Conservation (phyloP, 2,329 filamentous ascomycete species). For the Phialemoniopsis sp. region DNA sequence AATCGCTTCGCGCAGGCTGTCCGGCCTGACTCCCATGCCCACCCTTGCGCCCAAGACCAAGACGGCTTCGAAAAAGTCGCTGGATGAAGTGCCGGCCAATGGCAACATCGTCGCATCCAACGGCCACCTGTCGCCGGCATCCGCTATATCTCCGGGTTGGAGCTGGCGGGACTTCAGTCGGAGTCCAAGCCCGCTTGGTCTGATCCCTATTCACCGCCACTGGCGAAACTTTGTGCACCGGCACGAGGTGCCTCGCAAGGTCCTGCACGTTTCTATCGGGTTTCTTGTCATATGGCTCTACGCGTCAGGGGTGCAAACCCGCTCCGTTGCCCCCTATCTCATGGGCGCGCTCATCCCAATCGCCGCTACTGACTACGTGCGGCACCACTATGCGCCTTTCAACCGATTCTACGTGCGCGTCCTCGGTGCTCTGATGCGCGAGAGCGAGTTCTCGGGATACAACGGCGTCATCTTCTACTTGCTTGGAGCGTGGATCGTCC, state of each 20-base stretch:
- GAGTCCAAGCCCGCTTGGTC: conserved; percentile 85
- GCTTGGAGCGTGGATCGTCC: conserved; percentile 80
- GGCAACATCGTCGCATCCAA: conserved; percentile 35
- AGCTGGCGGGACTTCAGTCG: conserved; percentile 86
- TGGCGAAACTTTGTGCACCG: conserved; percentile 92
- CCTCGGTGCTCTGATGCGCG: conserved; percentile 90
- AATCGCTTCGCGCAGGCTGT: conserved; percentile 45
- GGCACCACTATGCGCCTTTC: conserved; percentile 75
- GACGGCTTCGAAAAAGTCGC: conserved; percentile 13
- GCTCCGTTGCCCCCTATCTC: conserved; percentile 77
- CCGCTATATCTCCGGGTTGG: conserved; percentile 49
- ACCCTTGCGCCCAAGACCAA: conserved; percentile 23
- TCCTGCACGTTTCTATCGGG: conserved; percentile 91
- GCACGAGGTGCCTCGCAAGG: conserved; percentile 93
- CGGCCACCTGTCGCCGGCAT: conserved; percentile 63
- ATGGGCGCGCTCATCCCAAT: conserved; percentile 81
- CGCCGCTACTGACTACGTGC: conserved; percentile 73
- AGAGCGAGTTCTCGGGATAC: conserved; percentile 89
- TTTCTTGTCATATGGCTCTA: conserved; percentile 91
- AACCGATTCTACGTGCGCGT: conserved; percentile 84
- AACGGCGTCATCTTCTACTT: conserved; percentile 98
- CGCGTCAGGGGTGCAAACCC: conserved; percentile 69
- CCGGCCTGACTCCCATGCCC: conserved; percentile 47
- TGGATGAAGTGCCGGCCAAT: conserved; percentile 18
- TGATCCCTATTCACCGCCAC: conserved; percentile 92